phyloP scores from a whole-genome alignment of 805 yeast species.

The Yamadazyma takamatsuzukensis region DNA sequence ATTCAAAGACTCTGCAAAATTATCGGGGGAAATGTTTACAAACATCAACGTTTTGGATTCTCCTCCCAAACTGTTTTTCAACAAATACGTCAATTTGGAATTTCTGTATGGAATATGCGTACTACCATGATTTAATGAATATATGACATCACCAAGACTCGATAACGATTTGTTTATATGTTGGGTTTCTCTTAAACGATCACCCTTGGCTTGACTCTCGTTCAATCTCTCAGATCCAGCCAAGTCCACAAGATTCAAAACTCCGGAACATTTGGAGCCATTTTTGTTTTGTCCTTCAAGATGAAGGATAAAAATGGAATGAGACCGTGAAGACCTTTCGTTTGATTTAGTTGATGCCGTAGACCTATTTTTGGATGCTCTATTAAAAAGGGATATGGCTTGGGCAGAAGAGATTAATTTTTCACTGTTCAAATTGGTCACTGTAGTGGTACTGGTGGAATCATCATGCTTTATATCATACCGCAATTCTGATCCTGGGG shows the following conservation, averaged over 20 bases:
- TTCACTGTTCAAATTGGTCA: conserved; percentile 57
- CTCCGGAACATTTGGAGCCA: conserved; percentile 50
- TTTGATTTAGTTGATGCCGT: conserved; percentile 82
- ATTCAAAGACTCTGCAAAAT: conserved; percentile 74
- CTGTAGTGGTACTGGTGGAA: conserved; percentile 46
- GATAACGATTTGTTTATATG: conserved; percentile 86
- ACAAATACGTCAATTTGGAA: conserved; percentile 73
- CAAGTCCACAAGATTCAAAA: conserved; percentile 77
- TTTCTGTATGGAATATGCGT: conserved; percentile 65
- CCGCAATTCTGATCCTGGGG: conserved; percentile 25
- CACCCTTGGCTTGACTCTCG: conserved; percentile 74
- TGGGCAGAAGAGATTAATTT: conserved; percentile 44
- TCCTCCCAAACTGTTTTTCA: conserved; percentile 82
- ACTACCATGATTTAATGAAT: conserved; percentile 43
- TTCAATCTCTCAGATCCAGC: conserved; percentile 92
- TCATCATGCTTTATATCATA: conserved; percentile 74
- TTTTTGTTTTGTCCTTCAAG: conserved; percentile 56
- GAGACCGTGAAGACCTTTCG: conserved; percentile 87
- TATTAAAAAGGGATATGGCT: conserved; percentile 48
- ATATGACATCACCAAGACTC: conserved; percentile 85
- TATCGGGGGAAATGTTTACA: conserved; percentile 78
- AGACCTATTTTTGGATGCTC: conserved; percentile 60
- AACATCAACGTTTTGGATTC: conserved; percentile 89
- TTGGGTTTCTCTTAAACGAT: conserved; percentile 79
- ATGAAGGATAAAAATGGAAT: conserved; percentile 68